Base-by-base conservation (phyloP, 1,284 basidiomycete species). In the Cryptococcus sp. region DNA sequence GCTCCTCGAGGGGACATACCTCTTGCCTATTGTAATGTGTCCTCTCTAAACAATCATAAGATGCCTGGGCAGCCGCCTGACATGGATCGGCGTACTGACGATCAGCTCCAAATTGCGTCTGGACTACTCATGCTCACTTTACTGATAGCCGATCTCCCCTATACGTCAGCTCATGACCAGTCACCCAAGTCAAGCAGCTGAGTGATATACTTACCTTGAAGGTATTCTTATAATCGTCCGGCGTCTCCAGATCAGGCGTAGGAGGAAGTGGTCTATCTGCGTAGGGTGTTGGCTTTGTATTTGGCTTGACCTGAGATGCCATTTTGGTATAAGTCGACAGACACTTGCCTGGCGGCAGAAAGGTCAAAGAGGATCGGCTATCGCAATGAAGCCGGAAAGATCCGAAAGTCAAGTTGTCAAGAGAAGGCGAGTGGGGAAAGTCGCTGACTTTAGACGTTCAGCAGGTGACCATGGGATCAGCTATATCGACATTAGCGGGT, bases 11-110 rank as follows among this genome's bases (percentile, higher is more conserved):
- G n/a, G 13, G 7, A 56, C 68, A 50, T 53, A 75, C 72, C 59
- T 74, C 74, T 42, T 66, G 63, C 41, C 68, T 59, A 53, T 76
- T 76, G 54, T 76, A 76, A 52, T 72, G 71, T 52, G 72, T 66
- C 49, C 65, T 56, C 53, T 76, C 74, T 52, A 76, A 62, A 48
- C 74, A 76, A 24, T 71, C 61, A 18, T 72, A 55, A 3, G 70
- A 69, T 7, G 73, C 74, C 55, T 72, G 72, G 39, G 61, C 62
- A 9, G 74, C 73, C 45, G 60, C 66, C 50, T 66, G 62, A 48
- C 74, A 76, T 7, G 74, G 74, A 53, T 76, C 74, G 16, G 64
- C 64, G 55, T 66, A 71, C 67, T 75, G 52, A 16, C 34, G 2
- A 47, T 55, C 44, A 60, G 57, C 39, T 24, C 11, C 39, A 16